These are phyloP conservation scores for Neckera pumila DNA, from an alignment of 225 moss, liverwort and hornwort species.

Conservation along the genomic window DNA sequence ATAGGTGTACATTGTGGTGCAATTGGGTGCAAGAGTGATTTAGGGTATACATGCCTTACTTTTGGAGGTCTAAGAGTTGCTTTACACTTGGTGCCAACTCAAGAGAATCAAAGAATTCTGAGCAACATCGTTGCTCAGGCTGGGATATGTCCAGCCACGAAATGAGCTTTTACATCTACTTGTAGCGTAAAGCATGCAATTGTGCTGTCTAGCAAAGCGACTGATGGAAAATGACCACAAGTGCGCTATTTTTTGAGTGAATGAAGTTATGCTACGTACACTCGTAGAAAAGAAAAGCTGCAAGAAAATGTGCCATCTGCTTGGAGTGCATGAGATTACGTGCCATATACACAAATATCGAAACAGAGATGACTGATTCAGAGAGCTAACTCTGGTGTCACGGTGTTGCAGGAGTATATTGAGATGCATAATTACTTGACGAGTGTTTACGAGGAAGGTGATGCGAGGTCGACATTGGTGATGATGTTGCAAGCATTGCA, in stretches of 20 bases:
- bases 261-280: too few species aligned
- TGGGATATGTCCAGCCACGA: background rate
- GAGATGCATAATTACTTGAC: constrained; percentile 99
- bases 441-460: constrained; percentile 97
- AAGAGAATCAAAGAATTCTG: background rate
- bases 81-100: background rate
- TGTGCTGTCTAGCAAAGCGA: background rate
- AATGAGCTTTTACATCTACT: background rate
- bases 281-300: background rate
- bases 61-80: background rate
- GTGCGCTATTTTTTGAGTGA: too few species aligned
- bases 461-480: constrained; percentile 81
- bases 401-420: constrained; percentile 53
- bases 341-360: background rate
- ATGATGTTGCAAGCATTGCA: constrained; percentile 99
- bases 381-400: background rate
- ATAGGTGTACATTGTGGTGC: background rate
- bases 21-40: background rate
- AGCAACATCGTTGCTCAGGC: background rate
- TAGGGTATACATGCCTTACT: background rate
- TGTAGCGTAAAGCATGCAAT: background rate
- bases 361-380: background rate
- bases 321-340: background rate
- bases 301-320: background rate
- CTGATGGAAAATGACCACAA: background rate